Evolutionary conservation across 176 grass and related monocot genomes (phyloP).

Genomic region (maize (Zea mays)): Zm-B73-REFERENCE-NAM-5.0 NC_050105.1:91756001-91756500

Average conservation of each 20-base stretch:
- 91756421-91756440: background rate
- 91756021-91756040: conserved; percentile 4
- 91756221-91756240: background rate
- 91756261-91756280: conserved; percentile 11
- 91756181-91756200: conserved; percentile 55
- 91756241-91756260: conserved; percentile 14
- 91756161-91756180: conserved; percentile 86
- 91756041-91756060: background rate
- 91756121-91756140: conserved; percentile 97
- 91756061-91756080: conserved; percentile 30
- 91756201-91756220: conserved; percentile 33
- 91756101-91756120: conserved; percentile 98
- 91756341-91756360: background rate
- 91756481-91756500: conserved; percentile 1
- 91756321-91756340: conserved; percentile 11
- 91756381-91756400: background rate
- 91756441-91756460: background rate
- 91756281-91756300: background rate
- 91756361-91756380: conserved; percentile 30
- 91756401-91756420: background rate
- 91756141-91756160: conserved; percentile 83
- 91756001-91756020: background rate
- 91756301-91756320: background rate
- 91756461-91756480: conserved; percentile 19
- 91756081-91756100: conserved; percentile 32